A percentile compares a stretch with the other conserved stretches of the same genome.
phyloP scores from a whole-genome alignment of 1,284 basidiomycete species.

The Pseudomicrostroma phylloplanum region DNA sequence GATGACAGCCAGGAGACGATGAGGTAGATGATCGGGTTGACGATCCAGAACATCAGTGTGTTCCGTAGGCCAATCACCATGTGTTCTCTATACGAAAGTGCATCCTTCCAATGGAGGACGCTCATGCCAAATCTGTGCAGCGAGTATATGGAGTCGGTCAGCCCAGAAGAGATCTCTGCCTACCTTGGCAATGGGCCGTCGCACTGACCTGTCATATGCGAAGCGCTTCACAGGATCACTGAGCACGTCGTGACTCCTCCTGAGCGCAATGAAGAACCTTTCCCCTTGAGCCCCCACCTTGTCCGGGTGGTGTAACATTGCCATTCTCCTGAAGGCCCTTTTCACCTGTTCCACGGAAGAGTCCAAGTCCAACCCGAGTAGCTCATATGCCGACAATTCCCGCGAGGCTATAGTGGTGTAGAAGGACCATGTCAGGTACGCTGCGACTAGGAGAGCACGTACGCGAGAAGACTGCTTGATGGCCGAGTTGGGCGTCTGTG shows the following conservation, averaged over 20 bases:
- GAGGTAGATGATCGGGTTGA: conserved; percentile 61
- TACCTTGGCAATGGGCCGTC: neutral
- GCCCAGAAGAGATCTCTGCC: neutral
- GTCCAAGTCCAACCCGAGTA: conserved; percentile 61
- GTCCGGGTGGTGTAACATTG: conserved; percentile 71
- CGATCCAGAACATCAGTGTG: conserved; percentile 67
- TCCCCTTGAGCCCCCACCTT: conserved; percentile 63
- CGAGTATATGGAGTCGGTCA: neutral
- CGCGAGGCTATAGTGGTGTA: conserved; percentile 58
- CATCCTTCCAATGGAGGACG: conserved; percentile 63
- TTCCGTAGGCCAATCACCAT: conserved; percentile 64
- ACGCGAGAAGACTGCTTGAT: conserved; percentile 21
- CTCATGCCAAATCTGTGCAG: conserved; percentile 62
- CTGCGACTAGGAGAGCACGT: conserved; percentile 60
- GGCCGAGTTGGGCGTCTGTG: neutral
- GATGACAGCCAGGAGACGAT: conserved; percentile 59
- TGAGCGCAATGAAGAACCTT: conserved; percentile 64
- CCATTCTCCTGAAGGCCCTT: conserved; percentile 67
- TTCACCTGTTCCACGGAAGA: conserved; percentile 66
- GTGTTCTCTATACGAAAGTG: conserved; percentile 65
- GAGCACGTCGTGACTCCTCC: conserved; percentile 72
- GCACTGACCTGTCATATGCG: conserved; percentile 68
- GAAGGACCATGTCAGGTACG: conserved; percentile 66
- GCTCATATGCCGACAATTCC: conserved; percentile 67
- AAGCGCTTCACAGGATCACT: conserved; percentile 72